phyloP scores from a whole-genome alignment of 768 basidiomycete species.

The Suillus weaverae region DNA sequence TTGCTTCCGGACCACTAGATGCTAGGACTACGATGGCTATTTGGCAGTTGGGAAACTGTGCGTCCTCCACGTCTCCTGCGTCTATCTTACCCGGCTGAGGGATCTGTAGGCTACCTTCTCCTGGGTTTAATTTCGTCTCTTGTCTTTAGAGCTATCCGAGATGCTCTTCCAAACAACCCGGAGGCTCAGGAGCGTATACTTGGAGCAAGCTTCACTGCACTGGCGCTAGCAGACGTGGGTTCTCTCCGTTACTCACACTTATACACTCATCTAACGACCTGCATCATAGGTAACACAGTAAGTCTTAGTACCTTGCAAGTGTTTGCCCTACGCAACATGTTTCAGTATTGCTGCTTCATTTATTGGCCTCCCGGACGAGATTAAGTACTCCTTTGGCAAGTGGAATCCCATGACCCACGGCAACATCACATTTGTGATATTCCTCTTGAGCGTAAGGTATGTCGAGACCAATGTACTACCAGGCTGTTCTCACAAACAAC shows the following conservation, averaged over 20 bases:
- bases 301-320: conserved; percentile 23
- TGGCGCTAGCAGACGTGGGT: conserved; percentile 72
- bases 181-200: conserved; percentile 68
- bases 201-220: conserved; percentile 58
- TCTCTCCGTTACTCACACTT: conserved; percentile 1
- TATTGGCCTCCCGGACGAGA: conserved; percentile 54
- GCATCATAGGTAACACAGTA: conserved; percentile 58
- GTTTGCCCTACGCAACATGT: conserved; percentile 12
- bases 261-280: conserved; percentile 6
- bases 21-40: conserved; percentile 58
- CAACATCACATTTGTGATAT: conserved; percentile 64
- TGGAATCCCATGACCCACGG: conserved; percentile 82
- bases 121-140: conserved; percentile 64
- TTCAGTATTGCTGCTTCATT: conserved; percentile 58
- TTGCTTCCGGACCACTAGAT: conserved; percentile 39
- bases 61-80: conserved; percentile 16
- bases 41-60: conserved; percentile 70
- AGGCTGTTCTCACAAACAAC: conserved; percentile 3
- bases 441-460: conserved; percentile 60
- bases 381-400: conserved; percentile 46
- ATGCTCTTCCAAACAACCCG: conserved; percentile 55
- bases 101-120: conserved; percentile 54
- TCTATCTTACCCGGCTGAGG: neutral
- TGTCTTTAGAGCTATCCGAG: conserved; percentile 66
- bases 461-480: conserved; percentile 9